Evolutionary conservation across 192 early-diverging fungal species (phyloP).

Genomic region (Tieghemiomyces parasiticus): DNA sequence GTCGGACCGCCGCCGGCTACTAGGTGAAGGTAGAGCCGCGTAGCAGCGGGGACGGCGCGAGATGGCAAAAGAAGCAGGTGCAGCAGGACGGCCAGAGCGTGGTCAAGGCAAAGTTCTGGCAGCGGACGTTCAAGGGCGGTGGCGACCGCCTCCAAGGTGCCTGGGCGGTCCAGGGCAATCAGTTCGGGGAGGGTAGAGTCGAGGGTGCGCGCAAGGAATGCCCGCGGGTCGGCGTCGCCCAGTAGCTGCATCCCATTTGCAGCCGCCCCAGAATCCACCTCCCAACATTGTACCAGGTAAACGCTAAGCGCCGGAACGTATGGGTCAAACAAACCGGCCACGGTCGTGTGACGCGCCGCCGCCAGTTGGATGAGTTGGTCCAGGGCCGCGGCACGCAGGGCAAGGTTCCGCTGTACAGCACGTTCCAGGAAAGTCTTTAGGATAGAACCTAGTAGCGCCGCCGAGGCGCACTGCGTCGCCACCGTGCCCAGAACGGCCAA

Average conservation of each 20-base stretch:
- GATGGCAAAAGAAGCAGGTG: neutral
- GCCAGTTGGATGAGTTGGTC: slow-evolving; percentile 1
- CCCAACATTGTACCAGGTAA: slow-evolving; percentile 9
- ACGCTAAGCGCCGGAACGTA: slow-evolving; percentile 8
- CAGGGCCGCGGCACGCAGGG: neutral
- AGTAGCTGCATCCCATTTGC: neutral
- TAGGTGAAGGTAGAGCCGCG: neutral
- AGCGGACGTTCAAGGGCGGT: neutral
- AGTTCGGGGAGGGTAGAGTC: slow-evolving; percentile 3
- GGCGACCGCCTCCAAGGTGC: slow-evolving; percentile 3
- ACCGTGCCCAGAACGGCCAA: slow-evolving; percentile 4
- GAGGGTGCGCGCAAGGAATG: neutral
- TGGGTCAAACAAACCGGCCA: neutral
- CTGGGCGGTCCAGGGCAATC: slow-evolving; percentile 3
- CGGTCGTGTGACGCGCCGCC: neutral
- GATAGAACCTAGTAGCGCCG: neutral
- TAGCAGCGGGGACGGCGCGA: neutral
- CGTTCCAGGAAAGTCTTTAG: slow-evolving; percentile 6
- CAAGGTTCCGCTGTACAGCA: neutral
- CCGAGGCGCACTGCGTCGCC: too few relatives aligned
- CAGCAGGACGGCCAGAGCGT: slow-evolving; percentile 6
- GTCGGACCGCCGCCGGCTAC: neutral
- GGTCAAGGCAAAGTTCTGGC: slow-evolving; percentile 10
- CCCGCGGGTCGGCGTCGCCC: neutral
- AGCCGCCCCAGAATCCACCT: neutral